Base-by-base conservation (phyloP, 768 basidiomycete genomes). In the Hortiboletus flavorubellus region DNA sequence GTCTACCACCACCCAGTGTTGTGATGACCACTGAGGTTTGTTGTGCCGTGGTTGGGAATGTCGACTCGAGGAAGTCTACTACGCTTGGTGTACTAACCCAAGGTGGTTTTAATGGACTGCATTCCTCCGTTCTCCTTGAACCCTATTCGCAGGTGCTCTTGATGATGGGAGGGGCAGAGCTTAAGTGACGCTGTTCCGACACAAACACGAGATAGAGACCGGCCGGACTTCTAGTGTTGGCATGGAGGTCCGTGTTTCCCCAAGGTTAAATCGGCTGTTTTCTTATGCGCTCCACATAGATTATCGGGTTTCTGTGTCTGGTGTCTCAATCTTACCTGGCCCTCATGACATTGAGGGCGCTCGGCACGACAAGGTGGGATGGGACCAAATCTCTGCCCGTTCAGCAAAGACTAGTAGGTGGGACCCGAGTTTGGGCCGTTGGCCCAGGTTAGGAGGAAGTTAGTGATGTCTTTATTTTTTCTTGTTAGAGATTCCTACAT, bases 191-290 rank as follows among this genome's bases (percentile, higher is more conserved):
- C 75, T 99, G 8, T 98, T 98, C 72, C 80, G 96, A 51, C 97
- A 99, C 68, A 97, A 98, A 69, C 97, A 99, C 66, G 97, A 99
- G 72, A 78, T 98, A 51, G 97, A 98, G 74, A 93, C 89, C 18
- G 96, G 96, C 7, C 77, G 97, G 48, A 99, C 97, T 0, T 93
- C 91, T 23, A 93, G 90, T 57, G 92, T 98, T 41, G 97, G 97
- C 21, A 95, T 97, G 87, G 97, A 99, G 80, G 93, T 93, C 58
- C 54, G 78, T 55, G n/a, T 51, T 23, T 12, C 8, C 34, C 29
- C n/a, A 3, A 21, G n/a, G 42, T 40, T 37, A n/a, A n/a, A 31
- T 29, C 30, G 8, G 0, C 41, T 6, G 30, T 33, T 41, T 29
- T n/a, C 44, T 50, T 43, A 53, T 12, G 7, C 3, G 14, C 21